A percentile compares a stretch with the other conserved stretches of the same genome.
These are phyloP conservation scores for Penicillium sp. DNA, from an alignment of 2,329 filamentous ascomycete genomes.

Conservation along the genomic window DNA sequence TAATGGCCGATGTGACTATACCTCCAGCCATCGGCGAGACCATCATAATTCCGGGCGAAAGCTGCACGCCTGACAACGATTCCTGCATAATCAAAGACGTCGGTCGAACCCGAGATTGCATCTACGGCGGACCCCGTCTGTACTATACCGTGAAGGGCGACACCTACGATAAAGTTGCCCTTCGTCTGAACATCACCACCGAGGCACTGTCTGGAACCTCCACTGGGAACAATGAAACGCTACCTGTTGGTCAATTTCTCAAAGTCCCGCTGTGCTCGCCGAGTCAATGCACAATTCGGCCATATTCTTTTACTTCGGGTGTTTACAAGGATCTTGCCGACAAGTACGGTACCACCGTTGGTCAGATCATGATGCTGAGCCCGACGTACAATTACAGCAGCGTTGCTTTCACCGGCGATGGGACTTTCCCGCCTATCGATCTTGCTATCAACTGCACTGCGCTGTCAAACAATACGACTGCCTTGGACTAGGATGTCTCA, in stretches of 20 bases:
- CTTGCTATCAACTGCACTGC: too few relatives aligned
- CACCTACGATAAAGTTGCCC: slow-evolving; percentile 10
- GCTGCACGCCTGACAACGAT: slow-evolving; percentile 4
- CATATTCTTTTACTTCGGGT: slow-evolving; percentile 11
- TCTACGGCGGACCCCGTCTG: slow-evolving; percentile 8
- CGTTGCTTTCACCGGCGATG: neutral
- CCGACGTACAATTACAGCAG: slow-evolving; percentile 14
- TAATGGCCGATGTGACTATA: slow-evolving; percentile 7
- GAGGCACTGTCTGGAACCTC: neutral
- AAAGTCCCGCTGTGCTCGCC: slow-evolving; percentile 14
- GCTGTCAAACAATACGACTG: too few relatives aligned
- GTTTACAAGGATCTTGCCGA: slow-evolving; percentile 18
- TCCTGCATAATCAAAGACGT: slow-evolving; percentile 5
- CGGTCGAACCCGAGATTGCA: slow-evolving; percentile 3
- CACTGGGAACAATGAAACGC: neutral
- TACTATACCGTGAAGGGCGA: slow-evolving; percentile 10
- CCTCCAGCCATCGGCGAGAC: neutral
- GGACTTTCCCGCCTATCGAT: too few relatives aligned
- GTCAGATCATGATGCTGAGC: slow-evolving; percentile 16
- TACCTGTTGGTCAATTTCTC: slow-evolving; percentile 2
- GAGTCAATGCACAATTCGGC: slow-evolving; percentile 7
- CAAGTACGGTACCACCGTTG: slow-evolving; percentile 8
- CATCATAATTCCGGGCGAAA: slow-evolving; percentile 5
- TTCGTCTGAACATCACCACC: slow-evolving; percentile 7
- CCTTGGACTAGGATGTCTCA: too few relatives aligned